Evolutionary conservation across 192 early-diverging fungal species (phyloP).

Genomic region (Rhizoclosmatium globosum): DNA sequence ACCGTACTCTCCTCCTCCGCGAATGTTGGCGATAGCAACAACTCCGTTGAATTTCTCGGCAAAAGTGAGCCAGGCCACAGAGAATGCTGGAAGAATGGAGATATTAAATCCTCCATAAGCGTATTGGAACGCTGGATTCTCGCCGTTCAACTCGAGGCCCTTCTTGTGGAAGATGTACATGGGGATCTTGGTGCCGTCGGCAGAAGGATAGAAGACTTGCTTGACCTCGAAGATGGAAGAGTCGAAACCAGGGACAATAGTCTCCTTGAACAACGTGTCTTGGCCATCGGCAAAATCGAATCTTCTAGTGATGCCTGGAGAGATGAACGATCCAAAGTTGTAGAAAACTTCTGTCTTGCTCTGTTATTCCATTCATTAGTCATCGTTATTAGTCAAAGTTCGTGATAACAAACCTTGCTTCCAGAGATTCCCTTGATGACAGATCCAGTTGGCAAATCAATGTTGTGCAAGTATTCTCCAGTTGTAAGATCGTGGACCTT

Average conservation of each 20-base stretch:
- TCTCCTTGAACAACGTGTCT: conserved; percentile 53
- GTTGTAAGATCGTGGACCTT: conserved; percentile 56
- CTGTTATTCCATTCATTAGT: neutral
- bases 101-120: conserved; percentile 77
- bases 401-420: conserved; percentile 7
- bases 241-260: conserved; percentile 57
- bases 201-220: conserved; percentile 71
- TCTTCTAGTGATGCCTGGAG: conserved; percentile 60
- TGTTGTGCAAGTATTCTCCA: conserved; percentile 48
- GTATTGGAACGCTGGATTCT: conserved; percentile 69
- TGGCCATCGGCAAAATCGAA: conserved; percentile 52
- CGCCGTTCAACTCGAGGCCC: conserved; percentile 53
- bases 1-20: conserved; percentile 75
- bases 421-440: conserved; percentile 49
- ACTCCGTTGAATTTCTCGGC: conserved; percentile 65
- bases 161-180: conserved; percentile 74
- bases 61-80: conserved; percentile 51
- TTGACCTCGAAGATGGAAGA: conserved; percentile 60
- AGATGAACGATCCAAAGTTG: conserved; percentile 61
- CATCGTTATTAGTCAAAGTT: neutral
- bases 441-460: conserved; percentile 61
- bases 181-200: conserved; percentile 73
- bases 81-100: conserved; percentile 54
- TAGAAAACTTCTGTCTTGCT: conserved; percentile 65
- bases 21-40: conserved; percentile 70